Percentiles rank a stretch among this genome's conserved stretches.
phyloP scores from a whole-genome alignment of 495 filamentous ascomycete genomes.

The Elasticomyces elasticus region DNA sequence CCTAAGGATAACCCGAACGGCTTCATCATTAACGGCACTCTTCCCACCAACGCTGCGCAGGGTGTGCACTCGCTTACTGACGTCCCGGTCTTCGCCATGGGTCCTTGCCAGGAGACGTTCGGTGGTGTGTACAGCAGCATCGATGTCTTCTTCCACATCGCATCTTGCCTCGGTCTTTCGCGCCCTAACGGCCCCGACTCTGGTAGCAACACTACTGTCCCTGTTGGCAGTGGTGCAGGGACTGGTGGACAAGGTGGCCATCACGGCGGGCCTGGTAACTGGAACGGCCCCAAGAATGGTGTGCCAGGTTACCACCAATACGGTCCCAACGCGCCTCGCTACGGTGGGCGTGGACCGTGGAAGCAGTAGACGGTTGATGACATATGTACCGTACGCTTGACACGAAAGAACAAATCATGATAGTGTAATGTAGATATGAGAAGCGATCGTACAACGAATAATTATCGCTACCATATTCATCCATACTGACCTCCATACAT shows the following conservation, averaged over 20 bases:
- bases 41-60: slow-evolving; percentile 43
- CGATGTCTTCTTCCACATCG: slow-evolving; percentile 65
- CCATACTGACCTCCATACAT: too few relatives aligned
- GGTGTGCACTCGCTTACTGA: slow-evolving; percentile 68
- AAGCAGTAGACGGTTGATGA: too few relatives aligned
- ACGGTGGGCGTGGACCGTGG: not conserved
- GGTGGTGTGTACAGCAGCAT: slow-evolving; percentile 57
- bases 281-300: not conserved
- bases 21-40: slow-evolving; percentile 58
- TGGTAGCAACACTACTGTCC: not conserved
- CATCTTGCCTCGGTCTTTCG: slow-evolving; percentile 54
- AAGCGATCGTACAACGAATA: too few relatives aligned
- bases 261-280: not conserved
- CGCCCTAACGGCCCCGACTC: not conserved
- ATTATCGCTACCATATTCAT: too few relatives aligned
- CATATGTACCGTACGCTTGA: too few relatives aligned
- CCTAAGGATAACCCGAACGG: slow-evolving; percentile 53
- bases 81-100: slow-evolving; percentile 62
- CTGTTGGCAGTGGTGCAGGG: not conserved
- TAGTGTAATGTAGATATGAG: too few relatives aligned
- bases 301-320: not conserved
- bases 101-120: slow-evolving; percentile 63
- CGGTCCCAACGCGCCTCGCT: not conserved
- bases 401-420: too few relatives aligned
- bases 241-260: slow-evolving; percentile 2